phyloP scores from a whole-genome alignment of 352 stramenopile species.

The Halophytophthora batemanensis region DNA sequence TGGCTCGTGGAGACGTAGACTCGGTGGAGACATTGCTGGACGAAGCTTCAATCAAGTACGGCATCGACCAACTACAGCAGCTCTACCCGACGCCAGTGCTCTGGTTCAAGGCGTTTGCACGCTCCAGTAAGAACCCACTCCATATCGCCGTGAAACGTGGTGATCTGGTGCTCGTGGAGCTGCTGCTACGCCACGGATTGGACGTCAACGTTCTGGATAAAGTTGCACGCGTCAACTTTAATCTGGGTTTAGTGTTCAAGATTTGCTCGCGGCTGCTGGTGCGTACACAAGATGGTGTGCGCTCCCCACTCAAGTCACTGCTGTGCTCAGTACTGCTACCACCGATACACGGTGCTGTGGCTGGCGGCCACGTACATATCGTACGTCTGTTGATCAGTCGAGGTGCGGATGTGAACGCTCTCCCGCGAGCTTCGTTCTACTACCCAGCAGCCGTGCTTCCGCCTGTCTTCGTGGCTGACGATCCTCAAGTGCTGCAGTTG shows the following conservation, averaged over 20 bases:
- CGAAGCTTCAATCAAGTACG: conserved; percentile 28
- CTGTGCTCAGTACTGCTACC: conserved; percentile 67
- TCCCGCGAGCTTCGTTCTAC: conserved; percentile 68
- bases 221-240: conserved; percentile 77
- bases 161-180: conserved; percentile 50
- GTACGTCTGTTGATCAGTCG: conserved; percentile 59
- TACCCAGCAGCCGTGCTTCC: conserved; percentile 51
- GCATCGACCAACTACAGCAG: conserved; percentile 30
- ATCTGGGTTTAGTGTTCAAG: conserved; percentile 70
- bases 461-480: conserved; percentile 73
- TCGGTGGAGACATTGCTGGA: conserved; percentile 41
- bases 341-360: conserved; percentile 65
- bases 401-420: conserved; percentile 53
- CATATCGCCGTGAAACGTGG: conserved; percentile 64
- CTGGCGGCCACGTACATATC: conserved; percentile 57
- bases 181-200: conserved; percentile 51
- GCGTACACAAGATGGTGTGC: conserved; percentile 56
- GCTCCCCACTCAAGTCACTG: conserved; percentile 41
- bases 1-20: conserved; percentile 42
- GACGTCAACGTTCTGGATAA: conserved; percentile 76
- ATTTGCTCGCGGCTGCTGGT: conserved; percentile 51
- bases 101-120: conserved; percentile 63
- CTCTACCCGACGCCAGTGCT: conserved; percentile 49
- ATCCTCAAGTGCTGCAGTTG: conserved; percentile 64
- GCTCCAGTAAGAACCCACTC: conserved; percentile 72